A percentile compares a stretch with the other conserved stretches of the same genome.
Evolutionary conservation across 371 early-diverging fungal species (phyloP).

Genomic region (Apophysomyces sp.): DNA sequence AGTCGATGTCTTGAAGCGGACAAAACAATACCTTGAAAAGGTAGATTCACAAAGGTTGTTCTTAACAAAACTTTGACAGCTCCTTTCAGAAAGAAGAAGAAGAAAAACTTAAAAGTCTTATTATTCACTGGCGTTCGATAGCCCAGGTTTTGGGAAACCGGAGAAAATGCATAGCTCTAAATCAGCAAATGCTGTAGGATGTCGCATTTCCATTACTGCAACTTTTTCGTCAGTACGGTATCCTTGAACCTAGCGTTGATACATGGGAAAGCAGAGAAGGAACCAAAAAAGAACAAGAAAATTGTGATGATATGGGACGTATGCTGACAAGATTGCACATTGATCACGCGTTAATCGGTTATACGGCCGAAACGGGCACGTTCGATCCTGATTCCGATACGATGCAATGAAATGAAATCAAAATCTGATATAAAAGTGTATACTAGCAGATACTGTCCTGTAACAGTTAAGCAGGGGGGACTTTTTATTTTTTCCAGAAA

Average conservation of each 20-base stretch:
- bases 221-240: background rate
- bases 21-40: conserved; percentile 8
- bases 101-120: conserved; percentile 6
- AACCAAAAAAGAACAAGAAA: conserved; percentile 5
- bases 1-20: background rate
- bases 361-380: conserved; percentile 3
- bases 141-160: conserved; percentile 12
- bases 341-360: conserved; percentile 13
- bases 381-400: background rate
- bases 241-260: too few relatives aligned
- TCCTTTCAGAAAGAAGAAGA: conserved; percentile 5
- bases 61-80: background rate
- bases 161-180: background rate
- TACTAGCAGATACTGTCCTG: too few relatives aligned
- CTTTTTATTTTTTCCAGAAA: background rate
- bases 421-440: too few relatives aligned
- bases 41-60: background rate
- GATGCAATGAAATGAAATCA: background rate
- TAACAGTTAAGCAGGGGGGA: background rate
- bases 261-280: background rate
- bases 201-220: background rate
- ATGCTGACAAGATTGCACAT: conserved; percentile 7
- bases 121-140: conserved; percentile 11
- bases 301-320: conserved; percentile 5
- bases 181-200: too few relatives aligned